Evolutionary conservation across 163 green algal species (phyloP), one percentile per base, ranked within the genome.

Genomic region (Smithsoniella earleae): DNA sequence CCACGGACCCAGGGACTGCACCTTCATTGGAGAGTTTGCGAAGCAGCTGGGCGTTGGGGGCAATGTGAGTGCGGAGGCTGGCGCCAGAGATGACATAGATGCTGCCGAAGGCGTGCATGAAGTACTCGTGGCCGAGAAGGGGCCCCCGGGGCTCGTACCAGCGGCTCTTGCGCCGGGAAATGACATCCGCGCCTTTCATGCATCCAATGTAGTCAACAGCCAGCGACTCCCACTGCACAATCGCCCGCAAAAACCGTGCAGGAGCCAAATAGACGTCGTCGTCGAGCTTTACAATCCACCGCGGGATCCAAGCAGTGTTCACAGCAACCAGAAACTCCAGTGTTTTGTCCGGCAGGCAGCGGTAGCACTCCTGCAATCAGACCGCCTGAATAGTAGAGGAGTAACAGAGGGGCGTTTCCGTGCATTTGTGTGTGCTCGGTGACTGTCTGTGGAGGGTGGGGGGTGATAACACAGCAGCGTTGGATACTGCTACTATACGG

Each of bases 141-240:
- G 80, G 36, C 69, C 80, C 66, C 31, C 74, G 62, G 18, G 81
- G 81, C 73, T 86, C 81, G 34, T 69, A 79, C 79, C 79, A 81
- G 6, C 58, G 18, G 1, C 43, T 30, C 16, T 33, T n/a, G 2
- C 66, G 63, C 20, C 76, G 37, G 0, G 18, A 66, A 28, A 69
- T 75, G 46, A 84, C 78, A 2, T 65, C 25, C 6, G 76, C 81
- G 69, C 81, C 75, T 76, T 86, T 86, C 81, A 86, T 86, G 75
- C 81, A 86, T 30, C 81, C 81, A 5, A 86, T 66, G 36, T 86
- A 86, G 72, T 72, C 76, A 75, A 75, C 79, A 1, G 74, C 76
- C 58, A 86, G 83, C 6, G 58, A 66, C 27, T 76, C 74, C 81
- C 81, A 86, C 74, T 86, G 81, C 55, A 46, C 49, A 3, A 77